These are phyloP conservation scores for Anthracocystis walkeri DNA, from an alignment of 1,284 basidiomycete genomes.

Conservation along the genomic window DNA sequence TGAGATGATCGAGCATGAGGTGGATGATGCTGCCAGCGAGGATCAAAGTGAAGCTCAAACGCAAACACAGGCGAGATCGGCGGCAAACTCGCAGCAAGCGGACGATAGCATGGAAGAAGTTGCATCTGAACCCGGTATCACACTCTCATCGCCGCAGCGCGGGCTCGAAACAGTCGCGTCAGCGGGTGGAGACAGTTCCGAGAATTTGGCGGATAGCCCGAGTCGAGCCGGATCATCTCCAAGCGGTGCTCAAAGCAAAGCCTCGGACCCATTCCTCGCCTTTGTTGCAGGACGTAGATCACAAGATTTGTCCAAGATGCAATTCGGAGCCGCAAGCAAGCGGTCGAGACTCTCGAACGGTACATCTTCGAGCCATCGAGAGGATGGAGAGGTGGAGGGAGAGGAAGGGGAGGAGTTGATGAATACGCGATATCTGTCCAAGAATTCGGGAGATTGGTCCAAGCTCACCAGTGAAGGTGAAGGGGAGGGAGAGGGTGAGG, in stretches of 20 bases:
- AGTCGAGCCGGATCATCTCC: constrained; percentile 11
- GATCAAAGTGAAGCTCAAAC: background rate
- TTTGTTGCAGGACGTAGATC: constrained; percentile 54
- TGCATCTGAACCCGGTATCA: constrained; percentile 13
- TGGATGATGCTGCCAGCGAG: constrained; percentile 6
- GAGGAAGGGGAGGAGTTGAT: constrained; percentile 31
- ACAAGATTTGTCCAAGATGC: constrained; percentile 30
- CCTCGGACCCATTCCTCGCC: constrained; percentile 54
- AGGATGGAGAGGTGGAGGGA: background rate
- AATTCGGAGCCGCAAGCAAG: constrained; percentile 11
- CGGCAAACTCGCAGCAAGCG: constrained; percentile 10
- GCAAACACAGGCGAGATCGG: constrained; percentile 6
- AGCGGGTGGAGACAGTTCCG: background rate
- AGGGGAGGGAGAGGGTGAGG: constrained; percentile 20
- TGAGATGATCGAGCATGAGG: constrained; percentile 46
- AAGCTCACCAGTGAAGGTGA: constrained; percentile 20
- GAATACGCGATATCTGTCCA: constrained; percentile 15
- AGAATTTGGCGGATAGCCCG: constrained; percentile 23
- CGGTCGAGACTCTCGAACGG: constrained; percentile 32
- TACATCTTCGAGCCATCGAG: constrained; percentile 10
- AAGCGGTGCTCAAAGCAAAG: constrained; percentile 9
- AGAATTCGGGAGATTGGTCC: constrained; percentile 49
- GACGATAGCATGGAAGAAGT: constrained; percentile 44
- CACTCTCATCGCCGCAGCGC: constrained; percentile 49
- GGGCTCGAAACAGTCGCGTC: constrained; percentile 11